Evolutionary conservation across 768 basidiomycete species (phyloP).

Genomic region (Termitomyces sp.): DNA sequence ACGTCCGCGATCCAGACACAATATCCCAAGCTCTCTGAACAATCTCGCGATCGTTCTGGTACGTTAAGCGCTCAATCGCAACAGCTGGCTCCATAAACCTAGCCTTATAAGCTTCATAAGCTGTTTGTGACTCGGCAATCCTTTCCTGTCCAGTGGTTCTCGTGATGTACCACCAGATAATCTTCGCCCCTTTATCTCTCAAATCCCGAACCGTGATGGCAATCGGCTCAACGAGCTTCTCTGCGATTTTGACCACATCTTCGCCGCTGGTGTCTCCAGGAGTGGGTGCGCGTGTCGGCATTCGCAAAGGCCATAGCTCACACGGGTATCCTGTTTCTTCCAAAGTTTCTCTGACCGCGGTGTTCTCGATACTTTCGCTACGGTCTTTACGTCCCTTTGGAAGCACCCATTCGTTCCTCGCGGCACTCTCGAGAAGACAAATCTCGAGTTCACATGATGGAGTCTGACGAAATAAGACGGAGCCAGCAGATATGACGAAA

Average conservation of each 20-base stretch:
- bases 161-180: constrained; percentile 53
- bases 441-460: constrained; percentile 27
- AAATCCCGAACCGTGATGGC: constrained; percentile 27
- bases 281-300: constrained; percentile 54
- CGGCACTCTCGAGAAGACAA: constrained; percentile 34
- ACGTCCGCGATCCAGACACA: neutral
- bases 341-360: constrained; percentile 60
- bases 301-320: constrained; percentile 41
- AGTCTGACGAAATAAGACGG: constrained; percentile 33
- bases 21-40: constrained; percentile 32
- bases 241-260: constrained; percentile 20
- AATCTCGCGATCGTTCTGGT: constrained; percentile 34
- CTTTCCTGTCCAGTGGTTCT: constrained; percentile 28
- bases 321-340: constrained; percentile 66
- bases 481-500: constrained; percentile 41
- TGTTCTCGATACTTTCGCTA: constrained; percentile 45
- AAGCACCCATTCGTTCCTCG: constrained; percentile 30
- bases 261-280: constrained; percentile 38
- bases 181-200: constrained; percentile 31
- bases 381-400: constrained; percentile 64
- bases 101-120: constrained; percentile 38
- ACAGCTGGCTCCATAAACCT: constrained; percentile 32
- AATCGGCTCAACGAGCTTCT: constrained; percentile 29
- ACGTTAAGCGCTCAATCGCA: constrained; percentile 35
- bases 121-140: constrained; percentile 40